These are phyloP conservation scores for Coemansia furcata DNA, from an alignment of 192 early-diverging fungal species.

Conservation along the genomic window DNA sequence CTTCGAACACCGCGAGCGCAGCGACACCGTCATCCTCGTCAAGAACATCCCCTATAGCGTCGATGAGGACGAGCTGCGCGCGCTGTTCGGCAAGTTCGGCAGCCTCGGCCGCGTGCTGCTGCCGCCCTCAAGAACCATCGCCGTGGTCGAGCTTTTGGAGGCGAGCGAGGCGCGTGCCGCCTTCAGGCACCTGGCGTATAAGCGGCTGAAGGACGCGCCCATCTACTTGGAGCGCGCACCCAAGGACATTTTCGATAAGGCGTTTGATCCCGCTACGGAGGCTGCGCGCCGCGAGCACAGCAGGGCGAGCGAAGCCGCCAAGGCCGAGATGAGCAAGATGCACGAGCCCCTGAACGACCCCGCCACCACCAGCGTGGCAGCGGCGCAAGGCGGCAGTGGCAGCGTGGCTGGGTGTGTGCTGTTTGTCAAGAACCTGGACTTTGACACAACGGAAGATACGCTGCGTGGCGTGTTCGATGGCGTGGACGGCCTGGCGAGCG, in stretches of 20 bases:
- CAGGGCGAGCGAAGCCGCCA: constrained; percentile 33
- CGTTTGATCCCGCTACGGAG: constrained; percentile 38
- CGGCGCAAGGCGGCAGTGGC: constrained; percentile 30
- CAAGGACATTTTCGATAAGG: constrained; percentile 70
- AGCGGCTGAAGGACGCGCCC: constrained; percentile 86
- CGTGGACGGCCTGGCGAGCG: constrained; percentile 77
- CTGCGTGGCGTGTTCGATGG: constrained; percentile 70
- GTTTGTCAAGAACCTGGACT: constrained; percentile 97
- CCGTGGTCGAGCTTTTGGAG: constrained; percentile 90
- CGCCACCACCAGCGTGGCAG: constrained; percentile 20
- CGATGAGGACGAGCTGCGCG: constrained; percentile 75
- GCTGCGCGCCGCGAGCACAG: constrained; percentile 33
- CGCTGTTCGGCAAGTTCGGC: constrained; percentile 87
- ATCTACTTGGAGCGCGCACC: constrained; percentile 96
- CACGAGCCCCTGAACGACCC: constrained; percentile 53
- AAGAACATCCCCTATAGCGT: constrained; percentile 92
- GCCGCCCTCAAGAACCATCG: constrained; percentile 90
- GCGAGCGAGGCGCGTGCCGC: constrained; percentile 87
- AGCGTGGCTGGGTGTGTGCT: constrained; percentile 67
- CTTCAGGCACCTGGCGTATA: constrained; percentile 85
- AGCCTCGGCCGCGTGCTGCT: constrained; percentile 84
- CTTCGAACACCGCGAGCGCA: constrained; percentile 77
- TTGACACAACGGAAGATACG: constrained; percentile 80
- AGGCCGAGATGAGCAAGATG: constrained; percentile 37
- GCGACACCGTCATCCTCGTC: constrained; percentile 88